Conservation (phyloP, 83 land plant genomes). For the Picea abies region DNA sequence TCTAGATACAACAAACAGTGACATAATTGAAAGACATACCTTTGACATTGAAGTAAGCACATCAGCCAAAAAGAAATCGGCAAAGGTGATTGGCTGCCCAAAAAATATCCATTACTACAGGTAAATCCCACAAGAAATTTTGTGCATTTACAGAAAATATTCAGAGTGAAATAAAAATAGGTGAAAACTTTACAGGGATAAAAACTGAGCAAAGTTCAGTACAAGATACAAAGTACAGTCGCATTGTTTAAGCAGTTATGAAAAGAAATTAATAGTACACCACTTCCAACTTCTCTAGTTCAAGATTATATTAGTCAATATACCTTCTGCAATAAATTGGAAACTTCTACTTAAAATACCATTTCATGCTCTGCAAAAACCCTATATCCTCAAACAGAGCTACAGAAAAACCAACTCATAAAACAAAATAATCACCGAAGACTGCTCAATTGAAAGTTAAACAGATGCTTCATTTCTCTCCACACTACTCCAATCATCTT, state of each 20-base stretch:
- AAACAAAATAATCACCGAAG: no score
- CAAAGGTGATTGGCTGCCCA: constrained; percentile 90
- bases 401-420: no score
- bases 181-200: neutral
- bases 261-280: neutral
- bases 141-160: neutral
- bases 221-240: neutral
- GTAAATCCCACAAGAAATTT: neutral
- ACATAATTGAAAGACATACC: constrained; percentile 47
- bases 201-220: neutral
- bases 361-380: no score
- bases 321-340: no score
- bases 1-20: neutral
- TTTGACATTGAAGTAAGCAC: constrained; percentile 99
- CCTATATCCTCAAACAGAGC: no score
- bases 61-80: constrained; percentile 98
- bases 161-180: neutral
- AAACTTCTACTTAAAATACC: no score
- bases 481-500: no score
- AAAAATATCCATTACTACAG: constrained; percentile 2
- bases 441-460: neutral
- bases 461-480: neutral
- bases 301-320: neutral
- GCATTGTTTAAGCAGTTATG: neutral
- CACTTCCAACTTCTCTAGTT: neutral